Evolutionary conservation across 1,284 basidiomycete genomes (phyloP).

Genomic region (Exobasidium rhododendri): DNA sequence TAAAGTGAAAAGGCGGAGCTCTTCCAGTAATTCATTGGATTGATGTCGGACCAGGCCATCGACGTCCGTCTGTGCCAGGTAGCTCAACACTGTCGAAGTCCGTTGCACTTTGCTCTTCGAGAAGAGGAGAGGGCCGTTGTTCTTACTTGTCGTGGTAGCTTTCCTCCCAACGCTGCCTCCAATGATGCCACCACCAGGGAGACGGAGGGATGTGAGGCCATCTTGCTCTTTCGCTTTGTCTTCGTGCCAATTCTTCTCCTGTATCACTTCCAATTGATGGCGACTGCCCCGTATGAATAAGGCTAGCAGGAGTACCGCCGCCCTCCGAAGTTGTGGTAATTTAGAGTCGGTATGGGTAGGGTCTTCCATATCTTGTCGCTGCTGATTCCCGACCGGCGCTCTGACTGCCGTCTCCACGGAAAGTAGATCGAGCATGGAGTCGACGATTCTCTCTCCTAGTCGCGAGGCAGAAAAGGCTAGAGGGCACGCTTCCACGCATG

Average conservation of each 20-base stretch:
- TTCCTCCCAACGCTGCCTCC: neutral
- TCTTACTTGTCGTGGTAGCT: neutral
- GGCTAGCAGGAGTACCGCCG: slow-evolving; percentile 41
- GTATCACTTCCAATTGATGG: slow-evolving; percentile 32
- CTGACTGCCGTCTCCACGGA: slow-evolving; percentile 29
- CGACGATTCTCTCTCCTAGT: slow-evolving; percentile 25
- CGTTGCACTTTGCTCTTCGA: neutral
- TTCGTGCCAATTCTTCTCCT: neutral
- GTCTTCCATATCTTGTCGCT: slow-evolving; percentile 21
- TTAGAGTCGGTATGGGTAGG: slow-evolving; percentile 34
- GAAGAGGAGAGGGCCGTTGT: too few relatives aligned
- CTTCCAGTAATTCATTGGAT: slow-evolving; percentile 3
- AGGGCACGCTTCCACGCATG: slow-evolving; percentile 45
- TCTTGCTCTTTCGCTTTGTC: neutral
- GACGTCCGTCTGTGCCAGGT: neutral
- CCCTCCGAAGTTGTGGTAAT: slow-evolving; percentile 42
- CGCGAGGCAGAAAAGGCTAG: slow-evolving; percentile 28
- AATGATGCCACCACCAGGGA: slow-evolving; percentile 13
- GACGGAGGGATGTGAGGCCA: slow-evolving; percentile 2
- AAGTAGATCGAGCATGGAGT: slow-evolving; percentile 38
- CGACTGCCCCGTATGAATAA: slow-evolving; percentile 31
- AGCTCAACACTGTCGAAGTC: neutral
- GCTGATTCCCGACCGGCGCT: slow-evolving; percentile 11
- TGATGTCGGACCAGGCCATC: slow-evolving; percentile 14
- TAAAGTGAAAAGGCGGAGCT: slow-evolving; percentile 1